These are phyloP conservation scores for Pleurotus citrinopileatus DNA, from an alignment of 768 basidiomycete species.

Conservation along the genomic window DNA sequence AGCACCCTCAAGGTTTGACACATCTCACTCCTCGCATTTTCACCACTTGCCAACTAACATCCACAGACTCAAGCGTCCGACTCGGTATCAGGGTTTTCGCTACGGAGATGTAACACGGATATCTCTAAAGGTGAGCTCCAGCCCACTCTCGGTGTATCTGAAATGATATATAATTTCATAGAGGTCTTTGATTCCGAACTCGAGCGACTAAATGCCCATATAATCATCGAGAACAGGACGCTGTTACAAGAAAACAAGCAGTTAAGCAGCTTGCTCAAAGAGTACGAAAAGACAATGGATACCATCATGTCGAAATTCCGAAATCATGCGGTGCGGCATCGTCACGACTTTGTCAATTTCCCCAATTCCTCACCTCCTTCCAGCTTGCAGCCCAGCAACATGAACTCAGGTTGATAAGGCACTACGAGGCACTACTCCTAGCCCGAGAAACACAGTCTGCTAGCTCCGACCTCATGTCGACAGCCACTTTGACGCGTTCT, in stretches of 20 bases:
- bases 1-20: slow-evolving; percentile 80
- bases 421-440: slow-evolving; percentile 83
- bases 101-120: slow-evolving; percentile 86
- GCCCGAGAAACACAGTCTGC: slow-evolving; percentile 57
- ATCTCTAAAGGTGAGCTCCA: slow-evolving; percentile 65
- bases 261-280: slow-evolving; percentile 81
- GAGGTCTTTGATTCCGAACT: slow-evolving; percentile 92
- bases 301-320: slow-evolving; percentile 97
- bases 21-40: slow-evolving; percentile 14
- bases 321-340: slow-evolving; percentile 73
- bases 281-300: slow-evolving; percentile 93
- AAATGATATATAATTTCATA: too few relatives aligned
- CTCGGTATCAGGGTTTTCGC: slow-evolving; percentile 67
- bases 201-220: slow-evolving; percentile 84
- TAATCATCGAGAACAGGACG: slow-evolving; percentile 91
- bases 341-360: slow-evolving; percentile 6
- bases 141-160: too few relatives aligned
- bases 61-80: slow-evolving; percentile 72
- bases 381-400: slow-evolving; percentile 92
- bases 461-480: slow-evolving; percentile 53
- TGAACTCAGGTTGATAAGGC: slow-evolving; percentile 80
- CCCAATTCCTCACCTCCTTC: slow-evolving; percentile 11
- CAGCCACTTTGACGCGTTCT: slow-evolving; percentile 59
- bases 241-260: slow-evolving; percentile 96
- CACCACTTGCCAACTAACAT: slow-evolving; percentile 10